Evolutionary conservation across 1,284 basidiomycete genomes (phyloP).

Genomic region (Ceraceosorus guamensis): DNA sequence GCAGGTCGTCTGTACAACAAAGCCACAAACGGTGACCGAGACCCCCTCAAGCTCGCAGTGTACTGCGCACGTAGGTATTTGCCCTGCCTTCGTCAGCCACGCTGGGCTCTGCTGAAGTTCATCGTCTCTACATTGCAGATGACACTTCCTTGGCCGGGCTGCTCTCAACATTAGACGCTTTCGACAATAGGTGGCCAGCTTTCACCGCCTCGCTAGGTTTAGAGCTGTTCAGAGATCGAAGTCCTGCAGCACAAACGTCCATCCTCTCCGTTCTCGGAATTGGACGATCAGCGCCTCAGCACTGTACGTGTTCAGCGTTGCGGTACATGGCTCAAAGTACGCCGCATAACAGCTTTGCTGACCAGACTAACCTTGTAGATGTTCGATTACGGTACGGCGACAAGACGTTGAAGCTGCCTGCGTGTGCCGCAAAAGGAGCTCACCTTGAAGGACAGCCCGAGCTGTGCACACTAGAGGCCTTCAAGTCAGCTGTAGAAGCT

Average conservation of each 20-base stretch:
- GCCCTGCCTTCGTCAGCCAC: neutral
- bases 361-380: slow-evolving; percentile 32
- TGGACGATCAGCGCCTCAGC: slow-evolving; percentile 2
- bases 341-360: slow-evolving; percentile 17
- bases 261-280: slow-evolving; percentile 6
- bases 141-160: slow-evolving; percentile 68
- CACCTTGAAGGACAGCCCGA: slow-evolving; percentile 67
- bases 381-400: slow-evolving; percentile 73
- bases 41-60: slow-evolving; percentile 52
- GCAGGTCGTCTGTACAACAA: slow-evolving; percentile 55
- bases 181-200: slow-evolving; percentile 60
- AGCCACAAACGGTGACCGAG: slow-evolving; percentile 18
- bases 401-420: slow-evolving; percentile 59
- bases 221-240: slow-evolving; percentile 32
- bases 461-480: slow-evolving; percentile 66
- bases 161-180: slow-evolving; percentile 64
- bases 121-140: slow-evolving; percentile 41
- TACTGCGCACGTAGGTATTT: slow-evolving; percentile 18
- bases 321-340: neutral
- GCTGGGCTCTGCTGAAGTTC: slow-evolving; percentile 50
- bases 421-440: slow-evolving; percentile 62
- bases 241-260: neutral
- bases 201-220: slow-evolving; percentile 35
- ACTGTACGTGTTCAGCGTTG: slow-evolving; percentile 7
- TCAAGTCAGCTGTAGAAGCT: slow-evolving; percentile 50